Evolutionary conservation across 2,329 filamentous ascomycete species (phyloP).

Genomic region (Nemania sp.): DNA sequence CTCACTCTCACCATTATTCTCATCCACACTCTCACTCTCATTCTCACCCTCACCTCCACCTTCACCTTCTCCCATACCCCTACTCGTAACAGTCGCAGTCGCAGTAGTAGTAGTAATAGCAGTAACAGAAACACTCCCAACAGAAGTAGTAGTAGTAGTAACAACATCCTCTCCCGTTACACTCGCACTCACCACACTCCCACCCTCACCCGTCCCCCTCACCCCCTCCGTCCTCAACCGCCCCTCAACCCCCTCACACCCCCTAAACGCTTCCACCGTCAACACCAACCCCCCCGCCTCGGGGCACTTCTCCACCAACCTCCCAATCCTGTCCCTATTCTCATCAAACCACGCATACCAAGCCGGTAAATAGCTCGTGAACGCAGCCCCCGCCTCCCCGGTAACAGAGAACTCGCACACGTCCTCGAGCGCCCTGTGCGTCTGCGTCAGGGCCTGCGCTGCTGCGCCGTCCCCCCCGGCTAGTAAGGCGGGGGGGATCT

Average conservation of each 20-base stretch:
- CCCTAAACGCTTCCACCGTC: constrained; percentile 31
- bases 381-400: constrained; percentile 26
- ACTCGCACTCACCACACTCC: no score
- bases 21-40: no score
- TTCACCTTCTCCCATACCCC: neutral
- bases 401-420: constrained; percentile 35
- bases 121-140: no score
- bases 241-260: constrained; percentile 19
- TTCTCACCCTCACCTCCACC: no score
- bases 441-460: constrained; percentile 34
- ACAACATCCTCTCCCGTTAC: no score
- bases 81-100: no score
- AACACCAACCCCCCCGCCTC: constrained; percentile 19
- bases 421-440: constrained; percentile 27
- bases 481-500: constrained; percentile 29
- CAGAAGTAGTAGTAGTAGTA: no score
- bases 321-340: constrained; percentile 24
- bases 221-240: no score
- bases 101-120: no score
- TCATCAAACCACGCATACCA: constrained; percentile 33
- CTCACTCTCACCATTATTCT: no score
- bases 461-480: constrained; percentile 26
- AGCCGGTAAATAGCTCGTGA: constrained; percentile 30
- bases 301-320: constrained; percentile 28
- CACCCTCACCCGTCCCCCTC: no score